phyloP scores from a whole-genome alignment of 1,284 basidiomycete genomes.

The Ganoderma leucocontextum region DNA sequence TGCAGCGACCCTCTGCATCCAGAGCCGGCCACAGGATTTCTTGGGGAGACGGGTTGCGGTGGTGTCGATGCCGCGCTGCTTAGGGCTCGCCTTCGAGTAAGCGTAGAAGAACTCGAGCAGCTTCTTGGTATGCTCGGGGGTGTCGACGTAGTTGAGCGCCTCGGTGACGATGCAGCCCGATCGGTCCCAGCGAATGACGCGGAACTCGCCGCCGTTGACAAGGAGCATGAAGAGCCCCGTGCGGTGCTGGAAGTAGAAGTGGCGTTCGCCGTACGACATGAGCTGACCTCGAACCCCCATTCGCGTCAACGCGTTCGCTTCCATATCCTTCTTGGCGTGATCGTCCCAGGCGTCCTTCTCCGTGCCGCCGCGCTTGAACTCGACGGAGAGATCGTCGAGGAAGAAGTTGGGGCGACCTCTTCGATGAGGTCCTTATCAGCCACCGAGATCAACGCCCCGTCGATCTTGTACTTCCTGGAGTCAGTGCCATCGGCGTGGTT shows the following conservation, averaged over 20 bases:
- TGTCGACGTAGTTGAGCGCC: conserved; percentile 7
- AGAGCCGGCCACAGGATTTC: conserved; percentile 10
- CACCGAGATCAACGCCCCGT: not conserved
- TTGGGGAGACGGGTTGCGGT: conserved; percentile 8
- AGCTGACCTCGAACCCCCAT: not conserved
- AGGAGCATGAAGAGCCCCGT: conserved; percentile 2
- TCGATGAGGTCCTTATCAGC: not conserved
- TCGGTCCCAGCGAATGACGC: conserved; percentile 13
- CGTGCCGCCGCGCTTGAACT: conserved; percentile 6
- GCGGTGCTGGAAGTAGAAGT: conserved; percentile 10
- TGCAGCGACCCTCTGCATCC: conserved; percentile 15
- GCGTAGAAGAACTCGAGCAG: conserved; percentile 11
- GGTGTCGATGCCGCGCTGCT: conserved; percentile 13
- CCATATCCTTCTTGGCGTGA: not conserved
- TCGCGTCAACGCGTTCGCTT: not conserved
- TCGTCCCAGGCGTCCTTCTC: conserved; percentile 4
- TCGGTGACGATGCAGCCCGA: conserved; percentile 7
- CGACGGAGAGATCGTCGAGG: conserved; percentile 7
- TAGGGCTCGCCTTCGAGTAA: conserved; percentile 1
- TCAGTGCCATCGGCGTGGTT: not conserved
- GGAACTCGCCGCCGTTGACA: conserved; percentile 1
- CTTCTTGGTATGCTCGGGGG: not conserved
- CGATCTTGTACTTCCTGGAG: not conserved
- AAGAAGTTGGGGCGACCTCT: not conserved
- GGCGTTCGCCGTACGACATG: conserved; percentile 5